Base-by-base conservation (phyloP, 495 filamentous ascomycete genomes). In the Xylaria cubensis region DNA sequence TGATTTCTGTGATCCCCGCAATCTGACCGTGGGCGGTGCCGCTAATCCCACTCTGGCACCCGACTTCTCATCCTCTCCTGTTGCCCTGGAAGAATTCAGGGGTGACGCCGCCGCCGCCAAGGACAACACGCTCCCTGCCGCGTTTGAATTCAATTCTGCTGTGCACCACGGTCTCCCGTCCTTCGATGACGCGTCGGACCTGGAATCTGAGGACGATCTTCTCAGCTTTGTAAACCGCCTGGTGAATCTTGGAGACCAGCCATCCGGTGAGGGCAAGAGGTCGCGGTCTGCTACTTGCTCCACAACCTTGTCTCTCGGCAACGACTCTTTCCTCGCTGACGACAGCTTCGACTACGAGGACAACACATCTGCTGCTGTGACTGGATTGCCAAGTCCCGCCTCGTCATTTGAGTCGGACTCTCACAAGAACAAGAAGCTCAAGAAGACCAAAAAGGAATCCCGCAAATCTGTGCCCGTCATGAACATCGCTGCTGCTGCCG, bases 161-260 rank as follows among this genome's bases (percentile, higher is more conserved):
- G 80, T 86, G 41, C 83, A 88, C 73, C 86, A 86, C 84, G 88
- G 87, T n/a, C 86, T 95, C 36, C 91, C 92, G 2, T 85, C 84
- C 46, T 95, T 98, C 72, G 92, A 97, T 76, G 92, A 93, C 72
- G 88, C 97, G 70, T 95, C 94, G 26, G 95, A 97, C 75, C 88
- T 97, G 64, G 96, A 97, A 81, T 95, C 93, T 0, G 95, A 97
- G 46, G 94, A 96, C 85, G 94, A 97, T 75, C 91, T 97, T 75
- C 88, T 91, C 70, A 92, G 88, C 74, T 92, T 97, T 75, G 89
- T 91, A 69, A 91, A 89, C 80, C 89, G 90, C 59, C 86, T 97
- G 10, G 91, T 95, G 71, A 90, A 91, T 70, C 91, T 94, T 74
- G 74, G 74, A 39, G 83, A 80, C n/a, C 72, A 79, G n/a, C 80